Percentiles rank a stretch among this genome's conserved stretches.
These are phyloP conservation scores for Hanseniaspora mollemarum DNA, from an alignment of 805 yeast genomes.

Conservation along the genomic window DNA sequence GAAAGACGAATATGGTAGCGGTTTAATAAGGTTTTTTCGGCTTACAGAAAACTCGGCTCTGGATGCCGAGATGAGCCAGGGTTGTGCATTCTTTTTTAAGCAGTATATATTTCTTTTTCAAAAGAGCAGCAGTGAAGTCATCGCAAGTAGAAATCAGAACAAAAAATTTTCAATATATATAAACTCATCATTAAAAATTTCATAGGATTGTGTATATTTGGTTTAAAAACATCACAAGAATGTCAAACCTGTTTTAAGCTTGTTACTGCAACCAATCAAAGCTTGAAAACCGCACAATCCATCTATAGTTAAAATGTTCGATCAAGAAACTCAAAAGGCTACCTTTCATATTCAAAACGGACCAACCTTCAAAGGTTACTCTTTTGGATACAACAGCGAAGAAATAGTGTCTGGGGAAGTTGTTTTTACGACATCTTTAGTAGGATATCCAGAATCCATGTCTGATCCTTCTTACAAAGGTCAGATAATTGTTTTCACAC, in stretches of 20 bases:
- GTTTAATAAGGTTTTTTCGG: no score
- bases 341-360: constrained; percentile 86
- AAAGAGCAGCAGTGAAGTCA: no score
- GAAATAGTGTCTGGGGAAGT: constrained; percentile 76
- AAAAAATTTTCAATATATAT: no score
- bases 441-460: constrained; percentile 97
- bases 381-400: constrained; percentile 90
- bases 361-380: constrained; percentile 82
- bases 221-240: not conserved
- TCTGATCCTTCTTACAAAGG: constrained; percentile 98
- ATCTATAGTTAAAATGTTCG: not conserved
- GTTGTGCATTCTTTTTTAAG: no score
- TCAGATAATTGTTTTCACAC: constrained; percentile 92
- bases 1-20: no score
- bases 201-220: not conserved
- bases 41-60: no score
- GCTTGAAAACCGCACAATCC: not conserved
- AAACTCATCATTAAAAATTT: no score
- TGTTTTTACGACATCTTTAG: constrained; percentile 93
- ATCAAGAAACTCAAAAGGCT: constrained; percentile 41
- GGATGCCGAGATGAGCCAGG: no score
- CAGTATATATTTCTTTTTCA: no score
- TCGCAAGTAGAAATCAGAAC: no score
- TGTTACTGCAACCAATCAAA: not conserved
- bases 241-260: not conserved